Conservation (phyloP, 2,329 filamentous ascomycete species). For the Claviceps fusiformis region DNA sequence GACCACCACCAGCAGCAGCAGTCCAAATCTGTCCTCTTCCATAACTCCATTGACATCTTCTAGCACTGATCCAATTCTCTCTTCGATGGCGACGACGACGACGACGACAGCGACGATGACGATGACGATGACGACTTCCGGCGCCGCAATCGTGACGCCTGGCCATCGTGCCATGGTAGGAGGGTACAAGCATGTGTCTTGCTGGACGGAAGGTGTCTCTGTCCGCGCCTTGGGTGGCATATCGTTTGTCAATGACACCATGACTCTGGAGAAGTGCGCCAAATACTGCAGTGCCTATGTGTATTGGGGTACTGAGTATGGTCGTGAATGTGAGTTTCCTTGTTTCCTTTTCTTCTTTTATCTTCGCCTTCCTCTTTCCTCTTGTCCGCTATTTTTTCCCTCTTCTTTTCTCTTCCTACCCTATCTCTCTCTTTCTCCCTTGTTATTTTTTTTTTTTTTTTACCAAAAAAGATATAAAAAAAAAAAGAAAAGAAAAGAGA, state of each 20-base stretch:
- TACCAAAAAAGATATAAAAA: no score
- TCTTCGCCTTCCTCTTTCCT: background rate
- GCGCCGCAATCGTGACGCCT: conserved; percentile 12
- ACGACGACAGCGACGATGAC: conserved; percentile 8
- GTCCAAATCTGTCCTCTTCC: conserved; percentile 5
- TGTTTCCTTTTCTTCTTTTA: background rate
- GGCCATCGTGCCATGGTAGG: conserved; percentile 26
- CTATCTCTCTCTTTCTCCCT: no score
- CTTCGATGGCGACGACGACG: background rate
- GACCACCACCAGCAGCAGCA: conserved; percentile 6
- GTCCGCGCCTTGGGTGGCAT: conserved; percentile 29
- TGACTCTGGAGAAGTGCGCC: conserved; percentile 36
- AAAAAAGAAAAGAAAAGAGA: no score
- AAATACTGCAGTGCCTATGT: conserved; percentile 30
- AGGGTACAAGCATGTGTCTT: conserved; percentile 31
- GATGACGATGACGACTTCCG: conserved; percentile 15
- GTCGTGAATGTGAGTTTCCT: conserved; percentile 30
- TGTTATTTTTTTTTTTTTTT: background rate
- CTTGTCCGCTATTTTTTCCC: background rate
- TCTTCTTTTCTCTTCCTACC: no score
- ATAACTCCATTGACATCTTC: background rate
- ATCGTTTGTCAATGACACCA: conserved; percentile 29
- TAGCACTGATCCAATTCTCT: background rate
- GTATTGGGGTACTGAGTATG: conserved; percentile 39
- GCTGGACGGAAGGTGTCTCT: conserved; percentile 32